Evolutionary conservation across 2,329 filamentous ascomycete species (phyloP), one percentile per base, ranked within the genome.

Genomic region (Fusarium sp.): DNA sequence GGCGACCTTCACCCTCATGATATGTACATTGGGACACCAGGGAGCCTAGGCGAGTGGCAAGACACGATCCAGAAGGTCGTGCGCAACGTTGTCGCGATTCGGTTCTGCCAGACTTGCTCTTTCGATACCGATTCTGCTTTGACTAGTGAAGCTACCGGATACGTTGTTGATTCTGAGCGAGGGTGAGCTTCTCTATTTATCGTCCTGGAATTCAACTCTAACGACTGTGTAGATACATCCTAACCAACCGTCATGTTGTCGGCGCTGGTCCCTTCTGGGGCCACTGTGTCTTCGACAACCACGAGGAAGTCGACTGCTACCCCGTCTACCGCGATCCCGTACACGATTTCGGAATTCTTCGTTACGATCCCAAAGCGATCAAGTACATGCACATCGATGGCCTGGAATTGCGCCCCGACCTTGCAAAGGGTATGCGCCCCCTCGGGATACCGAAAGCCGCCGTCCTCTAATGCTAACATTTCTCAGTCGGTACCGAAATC

Each of bases 321-420:
- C 96, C 96, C 11, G 94, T 99, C 52, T 99, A 99, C 83, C 94
- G 96, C 76, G 96, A 99, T 77, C 97, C 96, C 18, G 95, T 99
- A 29, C 96, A 99, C 85, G 96, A 99, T 81, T 99, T 99, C 76
- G 96, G 96, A 68, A 97, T 99, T 75, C 88, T 99, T 53, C 91
- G 96, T 77, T 99, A 99, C 83, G 93, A 99, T 75, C 96, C 96
- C 41, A 94, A 94, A 78, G 92, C 92, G 11, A 97, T 99, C 84
- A 97, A 97, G 80, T 98, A 99, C 81, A 97, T 99, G 94, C 91
- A 92, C 12, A 87, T 99, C 25, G 88, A 90, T 40, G 91, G 94
- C 47, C 85, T 99, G 52, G 86, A 90, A 64, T 85, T 99, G 56
- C 88, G 93, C 66, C 96, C 96, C 3, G 94, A 97, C 73, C 89